Conservation (phyloP, 345 rosid genomes). For the Camelina neglecta region DNA sequence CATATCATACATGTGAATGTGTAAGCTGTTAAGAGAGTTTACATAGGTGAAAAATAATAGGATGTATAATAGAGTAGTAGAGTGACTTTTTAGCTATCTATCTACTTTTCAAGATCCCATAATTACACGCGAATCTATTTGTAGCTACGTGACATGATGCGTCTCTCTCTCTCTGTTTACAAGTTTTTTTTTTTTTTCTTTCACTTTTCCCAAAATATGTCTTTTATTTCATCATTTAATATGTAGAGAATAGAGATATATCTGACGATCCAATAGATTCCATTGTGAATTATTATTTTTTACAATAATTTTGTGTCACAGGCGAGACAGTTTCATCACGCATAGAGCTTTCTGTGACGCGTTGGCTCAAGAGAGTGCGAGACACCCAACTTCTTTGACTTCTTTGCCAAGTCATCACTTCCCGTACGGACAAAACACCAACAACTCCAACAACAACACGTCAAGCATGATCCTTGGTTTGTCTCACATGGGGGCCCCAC, state of each 20-base stretch:
- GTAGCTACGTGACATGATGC: constrained; percentile 48
- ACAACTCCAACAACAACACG: constrained; percentile 48
- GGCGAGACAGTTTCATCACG: constrained; percentile 84
- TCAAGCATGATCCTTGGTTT: constrained; percentile 61
- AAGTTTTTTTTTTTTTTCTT: constrained; percentile 10
- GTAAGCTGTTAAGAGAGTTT: constrained; percentile 31
- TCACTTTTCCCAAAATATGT: constrained; percentile 33
- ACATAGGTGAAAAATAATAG: constrained; percentile 21
- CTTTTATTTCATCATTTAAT: constrained; percentile 30
- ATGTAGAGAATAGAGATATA: constrained; percentile 7
- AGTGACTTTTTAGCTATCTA: constrained; percentile 39
- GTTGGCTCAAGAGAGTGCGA: constrained; percentile 78
- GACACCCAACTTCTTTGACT: constrained; percentile 65
- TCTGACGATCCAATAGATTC: constrained; percentile 45
- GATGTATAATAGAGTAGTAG: constrained; percentile 35
- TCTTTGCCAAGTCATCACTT: constrained; percentile 61
- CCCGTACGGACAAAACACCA: constrained; percentile 53
- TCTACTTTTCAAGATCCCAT: constrained; percentile 47
- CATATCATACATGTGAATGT: constrained; percentile 42
- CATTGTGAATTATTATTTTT: constrained; percentile 26
- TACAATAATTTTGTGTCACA: constrained; percentile 30
- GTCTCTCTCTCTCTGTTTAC: constrained; percentile 38
- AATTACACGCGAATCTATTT: constrained; percentile 48
- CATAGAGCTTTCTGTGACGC: constrained; percentile 89
- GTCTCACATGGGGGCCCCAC: constrained; percentile 61